Base-by-base conservation (phyloP, 2,329 filamentous ascomycete genomes). In the Neonectria coccinea region DNA sequence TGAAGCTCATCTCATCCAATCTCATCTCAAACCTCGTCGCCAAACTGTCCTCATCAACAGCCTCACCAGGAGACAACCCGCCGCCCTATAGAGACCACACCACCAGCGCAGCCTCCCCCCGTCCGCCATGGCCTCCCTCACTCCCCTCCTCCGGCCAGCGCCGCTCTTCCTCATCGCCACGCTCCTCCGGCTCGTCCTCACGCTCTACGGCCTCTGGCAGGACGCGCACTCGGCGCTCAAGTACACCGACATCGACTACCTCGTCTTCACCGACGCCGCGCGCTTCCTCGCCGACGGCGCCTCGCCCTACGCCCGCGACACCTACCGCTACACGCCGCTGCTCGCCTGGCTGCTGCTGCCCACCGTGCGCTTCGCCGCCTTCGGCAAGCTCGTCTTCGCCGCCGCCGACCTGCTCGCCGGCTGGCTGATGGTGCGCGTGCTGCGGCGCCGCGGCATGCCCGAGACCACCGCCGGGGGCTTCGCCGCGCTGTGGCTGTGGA, bases 201-300 rank as follows among this genome's bases (percentile, higher is more conserved):
- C 98, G 54, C 77, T 97, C 74, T 98, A 98, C 78, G 95, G 96
- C 63, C 87, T 93, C 65, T 94, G 92, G 84, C 96, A 99, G 82
- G 96, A 99, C 80, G 91, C 93, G 65, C 86, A 94, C 80, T 97
- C 94, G 8, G 90, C 95, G 14, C 82, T 99, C 76, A 98, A 98
- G 81, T 99, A 98, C 83, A 99, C 96, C 56, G 96, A 99, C 80
- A 97, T 99, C 74, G 96, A 99, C 84, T 99, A 99, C 81, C 89
- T 94, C 69, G 96, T 99, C 78, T 99, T 99, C 84, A 98, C 96
- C 53, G 95, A 98, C 78, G 96, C 96, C 27, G 89, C 96, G 2
- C 91, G 92, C 69, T 95, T 92, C 79, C 80, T 93, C 47, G 81
- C 89, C 4, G 82, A 80, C n/a, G 87, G 87, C 4, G 80, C 82